These are phyloP conservation scores for Dillenia suffruticosa DNA, from an alignment of 164 flowering plant genomes.

Conservation along the genomic window DNA sequence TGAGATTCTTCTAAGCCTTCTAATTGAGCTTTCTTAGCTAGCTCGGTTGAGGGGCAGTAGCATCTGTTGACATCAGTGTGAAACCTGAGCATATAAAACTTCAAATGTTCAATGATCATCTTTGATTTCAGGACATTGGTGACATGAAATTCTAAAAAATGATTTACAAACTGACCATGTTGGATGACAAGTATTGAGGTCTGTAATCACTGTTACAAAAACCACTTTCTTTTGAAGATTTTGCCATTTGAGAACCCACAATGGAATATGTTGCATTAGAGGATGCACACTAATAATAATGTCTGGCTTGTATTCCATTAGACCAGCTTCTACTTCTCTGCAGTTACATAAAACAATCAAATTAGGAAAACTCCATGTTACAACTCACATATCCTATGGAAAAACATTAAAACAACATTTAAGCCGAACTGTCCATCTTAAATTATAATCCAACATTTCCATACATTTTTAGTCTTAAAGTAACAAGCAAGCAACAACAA, in stretches of 20 bases:
- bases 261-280: slow-evolving; percentile 93
- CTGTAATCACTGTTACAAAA: slow-evolving; percentile 93
- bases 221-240: slow-evolving; percentile 84
- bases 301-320: slow-evolving; percentile 98
- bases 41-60: slow-evolving; percentile 92
- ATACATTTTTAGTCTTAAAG: too few species aligned
- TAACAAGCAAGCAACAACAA: too few species aligned
- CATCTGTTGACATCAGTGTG: slow-evolving; percentile 83
- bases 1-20: slow-evolving; percentile 80
- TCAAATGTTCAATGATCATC: background rate
- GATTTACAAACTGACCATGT: slow-evolving; percentile 58
- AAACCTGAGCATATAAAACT: slow-evolving; percentile 49
- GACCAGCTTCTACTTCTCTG: slow-evolving; percentile 94
- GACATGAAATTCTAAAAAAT: too few species aligned
- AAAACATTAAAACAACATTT: too few species aligned
- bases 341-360: slow-evolving; percentile 10
- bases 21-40: slow-evolving; percentile 74
- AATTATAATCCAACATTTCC: too few species aligned
- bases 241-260: slow-evolving; percentile 96
- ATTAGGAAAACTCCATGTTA: slow-evolving; percentile 2
- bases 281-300: slow-evolving; percentile 97
- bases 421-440: too few species aligned
- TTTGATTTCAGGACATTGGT: too few species aligned
- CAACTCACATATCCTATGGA: too few species aligned
- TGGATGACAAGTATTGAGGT: slow-evolving; percentile 85